phyloP scores from a whole-genome alignment of 352 stramenopile species.

The Phytophthora agathidicida region DNA sequence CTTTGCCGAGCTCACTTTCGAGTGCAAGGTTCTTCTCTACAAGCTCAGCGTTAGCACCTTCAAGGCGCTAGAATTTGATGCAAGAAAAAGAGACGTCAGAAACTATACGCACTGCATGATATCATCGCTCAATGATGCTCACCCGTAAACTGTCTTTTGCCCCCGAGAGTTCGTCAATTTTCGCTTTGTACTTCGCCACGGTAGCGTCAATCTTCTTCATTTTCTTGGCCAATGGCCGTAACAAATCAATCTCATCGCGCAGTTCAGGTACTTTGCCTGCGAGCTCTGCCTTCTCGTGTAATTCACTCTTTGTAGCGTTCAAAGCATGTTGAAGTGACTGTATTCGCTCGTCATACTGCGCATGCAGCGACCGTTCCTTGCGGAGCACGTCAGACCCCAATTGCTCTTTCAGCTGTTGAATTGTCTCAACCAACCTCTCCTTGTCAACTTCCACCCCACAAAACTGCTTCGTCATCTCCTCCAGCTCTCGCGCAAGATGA shows the following conservation, averaged over 20 bases:
- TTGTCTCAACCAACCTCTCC: constrained; percentile 27
- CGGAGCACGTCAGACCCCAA: constrained; percentile 56
- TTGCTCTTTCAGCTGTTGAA: constrained; percentile 50
- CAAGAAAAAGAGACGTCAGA: neutral
- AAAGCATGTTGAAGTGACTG: constrained; percentile 52
- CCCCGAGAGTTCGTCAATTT: constrained; percentile 64
- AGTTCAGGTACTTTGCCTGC: constrained; percentile 47
- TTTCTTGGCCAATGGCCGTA: constrained; percentile 58
- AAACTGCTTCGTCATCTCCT: constrained; percentile 24
- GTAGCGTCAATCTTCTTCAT: constrained; percentile 51
- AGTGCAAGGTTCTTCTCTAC: constrained; percentile 59
- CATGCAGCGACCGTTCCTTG: constrained; percentile 58
- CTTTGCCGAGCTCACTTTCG: constrained; percentile 55
- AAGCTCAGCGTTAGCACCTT: constrained; percentile 64
- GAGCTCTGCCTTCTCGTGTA: constrained; percentile 39
- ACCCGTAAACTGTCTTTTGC: constrained; percentile 66
- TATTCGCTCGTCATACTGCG: constrained; percentile 59
- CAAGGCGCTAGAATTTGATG: constrained; percentile 40
- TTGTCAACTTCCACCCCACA: constrained; percentile 39
- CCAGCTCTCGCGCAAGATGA: constrained; percentile 44
- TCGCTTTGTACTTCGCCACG: constrained; percentile 70
- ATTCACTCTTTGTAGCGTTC: constrained; percentile 30
- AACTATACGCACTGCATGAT: neutral
- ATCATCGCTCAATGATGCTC: neutral
- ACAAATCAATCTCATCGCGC: constrained; percentile 72